These are phyloP conservation scores for Saraca asoca DNA, from an alignment of 331 rosid species.

Conservation along the genomic window DNA sequence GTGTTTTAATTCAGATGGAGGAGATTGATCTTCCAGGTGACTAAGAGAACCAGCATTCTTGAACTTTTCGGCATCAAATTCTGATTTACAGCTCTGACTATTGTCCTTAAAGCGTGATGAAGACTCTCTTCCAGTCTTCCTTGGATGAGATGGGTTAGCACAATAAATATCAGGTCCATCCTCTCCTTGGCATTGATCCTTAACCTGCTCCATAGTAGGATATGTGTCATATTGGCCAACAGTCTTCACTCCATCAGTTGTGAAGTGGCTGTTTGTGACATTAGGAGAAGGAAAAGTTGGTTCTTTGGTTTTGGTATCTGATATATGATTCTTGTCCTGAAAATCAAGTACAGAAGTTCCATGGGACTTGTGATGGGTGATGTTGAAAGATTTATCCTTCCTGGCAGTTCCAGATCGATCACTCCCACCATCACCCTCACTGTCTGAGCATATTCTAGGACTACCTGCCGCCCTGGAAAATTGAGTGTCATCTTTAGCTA, in stretches of 20 bases:
- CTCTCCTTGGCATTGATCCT: slow-evolving; percentile 51
- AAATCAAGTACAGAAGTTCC: slow-evolving; percentile 48
- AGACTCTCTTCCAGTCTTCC: slow-evolving; percentile 59
- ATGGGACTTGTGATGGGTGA: slow-evolving; percentile 33
- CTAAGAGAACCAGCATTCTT: slow-evolving; percentile 46
- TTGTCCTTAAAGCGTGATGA: slow-evolving; percentile 63
- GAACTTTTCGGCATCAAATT: slow-evolving; percentile 47
- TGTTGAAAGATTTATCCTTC: slow-evolving; percentile 50
- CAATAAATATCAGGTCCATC: slow-evolving; percentile 48
- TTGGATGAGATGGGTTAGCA: slow-evolving; percentile 48
- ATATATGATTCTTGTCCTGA: slow-evolving; percentile 48
- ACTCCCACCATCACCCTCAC: slow-evolving; percentile 65
- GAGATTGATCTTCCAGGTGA: slow-evolving; percentile 55
- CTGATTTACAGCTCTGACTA: slow-evolving; percentile 54
- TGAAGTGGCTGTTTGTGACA: slow-evolving; percentile 32
- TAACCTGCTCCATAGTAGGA: slow-evolving; percentile 45
- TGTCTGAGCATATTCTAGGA: slow-evolving; percentile 66
- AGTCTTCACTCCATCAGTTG: slow-evolving; percentile 50
- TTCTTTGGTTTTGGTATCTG: slow-evolving; percentile 51
- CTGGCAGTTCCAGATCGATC: slow-evolving; percentile 63
- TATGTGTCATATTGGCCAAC: slow-evolving; percentile 47
- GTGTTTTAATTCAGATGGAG: slow-evolving; percentile 46
- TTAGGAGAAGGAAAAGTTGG: slow-evolving; percentile 45
- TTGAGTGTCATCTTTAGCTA: slow-evolving; percentile 55
- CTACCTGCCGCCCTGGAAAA: slow-evolving; percentile 50